phyloP scores from a whole-genome alignment of 2,329 filamentous ascomycete species.

The Ilyonectria sp. region DNA sequence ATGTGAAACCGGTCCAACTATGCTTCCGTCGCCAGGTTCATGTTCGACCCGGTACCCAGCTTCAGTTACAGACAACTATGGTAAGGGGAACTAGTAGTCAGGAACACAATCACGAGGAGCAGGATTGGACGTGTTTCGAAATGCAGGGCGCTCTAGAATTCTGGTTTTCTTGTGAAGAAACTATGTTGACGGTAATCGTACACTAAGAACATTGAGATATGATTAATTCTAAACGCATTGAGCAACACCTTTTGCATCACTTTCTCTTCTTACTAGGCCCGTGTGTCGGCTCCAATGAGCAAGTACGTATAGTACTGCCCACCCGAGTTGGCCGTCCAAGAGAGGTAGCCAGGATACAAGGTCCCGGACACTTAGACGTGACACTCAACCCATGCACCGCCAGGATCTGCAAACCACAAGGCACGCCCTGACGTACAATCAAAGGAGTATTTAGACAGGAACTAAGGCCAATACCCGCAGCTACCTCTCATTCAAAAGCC shows the following conservation, averaged over 20 bases:
- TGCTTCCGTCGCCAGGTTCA: slow-evolving; percentile 25
- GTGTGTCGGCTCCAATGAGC: slow-evolving; percentile 6
- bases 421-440: too few species aligned
- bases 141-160: slow-evolving; percentile 34
- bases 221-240: slow-evolving; percentile 2
- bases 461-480: too few species aligned
- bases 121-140: slow-evolving; percentile 32
- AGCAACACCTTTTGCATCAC: slow-evolving; percentile 13
- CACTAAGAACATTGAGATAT: slow-evolving; percentile 3
- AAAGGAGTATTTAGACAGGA: too few species aligned
- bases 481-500: too few species aligned
- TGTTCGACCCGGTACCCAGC: slow-evolving; percentile 1
- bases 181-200: slow-evolving; percentile 25
- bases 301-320: slow-evolving; percentile 13
- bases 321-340: slow-evolving; percentile 1
- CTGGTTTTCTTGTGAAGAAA: slow-evolving; percentile 35
- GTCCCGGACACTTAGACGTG: too few species aligned
- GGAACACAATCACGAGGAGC: slow-evolving; percentile 28
- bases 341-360: too few species aligned
- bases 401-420: too few species aligned
- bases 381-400: too few species aligned
- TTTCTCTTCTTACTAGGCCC: slow-evolving; percentile 11
- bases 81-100: slow-evolving; percentile 16
- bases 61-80: slow-evolving; percentile 15
- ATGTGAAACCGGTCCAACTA: slow-evolving; percentile 22